Base-by-base conservation (phyloP, 345 rosid genomes). In the Erucastrum elatum region DNA sequence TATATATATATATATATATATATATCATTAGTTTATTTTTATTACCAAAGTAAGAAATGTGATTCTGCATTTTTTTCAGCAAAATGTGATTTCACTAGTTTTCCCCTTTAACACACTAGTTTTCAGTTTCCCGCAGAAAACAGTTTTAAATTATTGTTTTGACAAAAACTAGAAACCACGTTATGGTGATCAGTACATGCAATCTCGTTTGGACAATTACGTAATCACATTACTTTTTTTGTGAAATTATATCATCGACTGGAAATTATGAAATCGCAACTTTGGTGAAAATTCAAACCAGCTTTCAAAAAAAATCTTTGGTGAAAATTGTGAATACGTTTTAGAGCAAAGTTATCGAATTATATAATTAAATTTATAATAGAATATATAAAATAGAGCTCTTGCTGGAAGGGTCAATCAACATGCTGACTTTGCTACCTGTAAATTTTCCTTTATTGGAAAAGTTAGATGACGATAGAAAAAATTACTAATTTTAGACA, bases 351-450 rank as follows among this genome's bases (percentile, higher is more conserved):
- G 0, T 21, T 10, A 37, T 4, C 5, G 8, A 37, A 21, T 17
- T 15, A 53, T 53, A 53, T 7, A 5, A n/a, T 46, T 49, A 3
- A 63, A 63, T 69, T 53, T 53, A 63, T 21, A 21, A 21, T 21
- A 21, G 21, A 29, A 3, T 29, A 64, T 35, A 8, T 56, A 64
- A 64, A 70, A 71, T 55, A 63, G 75, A 15, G 4, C 26, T 26
- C 25, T 3, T 11, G 26, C 8, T 53, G 65, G 65, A 77, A 41
- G 33, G 39, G 30, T 63, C 65, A 35, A 53, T 63, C 60, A 55
- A 37, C 46, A 71, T 30, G 61, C 58, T 71, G 71, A 71, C 53
- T 71, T 13, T 41, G 16, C 61, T 65, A 55, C 46, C 81, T 16
- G 51, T 78, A 58, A 56, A 5, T 56, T 65, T 64, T 27, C 67